phyloP scores from a whole-genome alignment of 2,329 filamentous ascomycete species.

The Colletotrichum sp. region DNA sequence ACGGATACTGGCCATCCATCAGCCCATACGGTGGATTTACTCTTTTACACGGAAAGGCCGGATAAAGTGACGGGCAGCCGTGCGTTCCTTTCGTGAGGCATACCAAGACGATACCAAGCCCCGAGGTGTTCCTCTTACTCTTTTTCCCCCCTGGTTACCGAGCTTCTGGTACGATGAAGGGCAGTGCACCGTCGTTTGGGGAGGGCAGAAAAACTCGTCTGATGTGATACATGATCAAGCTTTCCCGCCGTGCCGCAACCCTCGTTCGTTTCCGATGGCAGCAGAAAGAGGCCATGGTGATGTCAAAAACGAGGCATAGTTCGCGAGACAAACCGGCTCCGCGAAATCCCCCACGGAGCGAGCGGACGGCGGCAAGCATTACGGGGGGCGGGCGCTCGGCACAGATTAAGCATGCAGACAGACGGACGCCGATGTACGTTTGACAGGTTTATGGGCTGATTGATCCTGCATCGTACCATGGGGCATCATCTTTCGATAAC shows the following conservation, averaged over 20 bases:
- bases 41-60: not conserved
- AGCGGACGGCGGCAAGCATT: not conserved
- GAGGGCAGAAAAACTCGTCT: not conserved
- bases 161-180: not conserved
- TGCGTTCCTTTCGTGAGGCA: not conserved
- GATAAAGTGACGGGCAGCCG: not conserved
- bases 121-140: not conserved
- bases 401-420: not conserved
- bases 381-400: not conserved
- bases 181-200: not conserved
- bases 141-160: not conserved
- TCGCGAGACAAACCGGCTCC: not conserved
- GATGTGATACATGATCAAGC: conserved; percentile 3
- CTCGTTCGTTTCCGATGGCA: not conserved
- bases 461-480: not conserved
- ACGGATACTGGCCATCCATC: not conserved
- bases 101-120: not conserved
- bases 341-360: not conserved
- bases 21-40: not conserved
- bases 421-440: not conserved
- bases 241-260: not conserved
- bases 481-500: not conserved
- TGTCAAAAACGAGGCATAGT: not conserved
- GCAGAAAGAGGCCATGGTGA: not conserved
- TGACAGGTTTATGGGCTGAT: conserved; percentile 2